phyloP scores from a whole-genome alignment of 2,329 filamentous ascomycete species.

The Colletotrichum musicola region DNA sequence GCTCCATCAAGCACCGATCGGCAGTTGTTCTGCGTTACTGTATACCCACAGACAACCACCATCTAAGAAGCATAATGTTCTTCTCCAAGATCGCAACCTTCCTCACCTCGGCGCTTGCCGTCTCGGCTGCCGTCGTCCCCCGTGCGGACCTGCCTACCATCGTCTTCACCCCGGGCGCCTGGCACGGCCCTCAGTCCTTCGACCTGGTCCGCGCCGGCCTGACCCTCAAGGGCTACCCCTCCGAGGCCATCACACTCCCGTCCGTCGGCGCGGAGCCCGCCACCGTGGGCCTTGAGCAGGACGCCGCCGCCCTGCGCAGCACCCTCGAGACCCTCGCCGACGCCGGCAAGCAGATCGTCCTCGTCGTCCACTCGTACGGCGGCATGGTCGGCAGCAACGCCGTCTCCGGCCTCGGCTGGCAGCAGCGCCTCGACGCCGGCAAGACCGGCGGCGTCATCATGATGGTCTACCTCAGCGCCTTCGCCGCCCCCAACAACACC shows the following conservation, averaged over 20 bases:
- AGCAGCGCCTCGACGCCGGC: constrained; percentile 46
- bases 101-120: constrained; percentile 15
- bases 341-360: constrained; percentile 54
- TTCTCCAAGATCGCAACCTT: constrained; percentile 20
- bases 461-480: constrained; percentile 51
- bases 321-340: constrained; percentile 47
- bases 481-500: constrained; percentile 45
- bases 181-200: constrained; percentile 50
- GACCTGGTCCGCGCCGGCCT: constrained; percentile 47
- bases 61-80: constrained; percentile 6
- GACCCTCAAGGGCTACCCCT: constrained; percentile 47
- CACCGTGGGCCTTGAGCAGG: constrained; percentile 44
- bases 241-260: constrained; percentile 47
- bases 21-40: constrained; percentile 13
- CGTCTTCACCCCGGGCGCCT: constrained; percentile 55
- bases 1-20: constrained; percentile 7
- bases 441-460: constrained; percentile 53
- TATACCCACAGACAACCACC: constrained; percentile 5
- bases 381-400: constrained; percentile 55
- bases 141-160: constrained; percentile 42
- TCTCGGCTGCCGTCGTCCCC: constrained; percentile 23
- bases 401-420: constrained; percentile 50
- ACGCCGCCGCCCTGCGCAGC: constrained; percentile 48
- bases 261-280: constrained; percentile 48
- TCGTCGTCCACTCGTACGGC: constrained; percentile 59